These are phyloP conservation scores for Aspergillus viridinutans DNA, from an alignment of 2,329 filamentous ascomycete genomes.

Conservation along the genomic window DNA sequence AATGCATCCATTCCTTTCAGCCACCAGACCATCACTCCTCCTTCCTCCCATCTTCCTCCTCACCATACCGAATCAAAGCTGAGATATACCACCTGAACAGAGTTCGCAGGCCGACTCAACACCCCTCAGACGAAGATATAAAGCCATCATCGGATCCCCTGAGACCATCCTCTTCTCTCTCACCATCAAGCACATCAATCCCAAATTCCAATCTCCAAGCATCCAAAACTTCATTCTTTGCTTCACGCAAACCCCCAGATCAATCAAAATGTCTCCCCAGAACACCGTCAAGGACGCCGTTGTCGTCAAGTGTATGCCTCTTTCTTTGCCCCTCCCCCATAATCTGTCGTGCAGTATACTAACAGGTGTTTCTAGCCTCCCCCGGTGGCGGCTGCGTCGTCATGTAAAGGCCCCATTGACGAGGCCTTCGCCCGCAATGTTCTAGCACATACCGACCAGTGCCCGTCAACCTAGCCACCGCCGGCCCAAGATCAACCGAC, in stretches of 20 bases:
- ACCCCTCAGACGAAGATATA: neutral
- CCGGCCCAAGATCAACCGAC: neutral
- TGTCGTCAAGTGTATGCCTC: constrained; percentile 21
- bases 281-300: constrained; percentile 18
- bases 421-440: neutral
- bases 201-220: constrained; percentile 9
- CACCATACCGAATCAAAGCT: neutral
- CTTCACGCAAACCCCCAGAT: constrained; percentile 12
- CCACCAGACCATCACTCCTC: neutral
- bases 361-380: constrained; percentile 13
- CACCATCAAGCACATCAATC: neutral
- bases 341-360: neutral
- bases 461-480: neutral
- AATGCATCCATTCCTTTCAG: neutral
- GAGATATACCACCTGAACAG: neutral
- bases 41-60: neutral
- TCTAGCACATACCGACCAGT: neutral
- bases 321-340: neutral
- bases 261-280: constrained; percentile 24
- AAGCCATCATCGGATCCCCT: neutral
- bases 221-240: constrained; percentile 10
- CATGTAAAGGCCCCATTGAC: constrained; percentile 19
- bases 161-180: neutral
- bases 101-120: neutral
- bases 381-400: constrained; percentile 29